Percentiles rank a stretch among this genome's conserved stretches.
Conservation (phyloP, 495 filamentous ascomycete species). For the Neurospora hispaniola region DNA sequence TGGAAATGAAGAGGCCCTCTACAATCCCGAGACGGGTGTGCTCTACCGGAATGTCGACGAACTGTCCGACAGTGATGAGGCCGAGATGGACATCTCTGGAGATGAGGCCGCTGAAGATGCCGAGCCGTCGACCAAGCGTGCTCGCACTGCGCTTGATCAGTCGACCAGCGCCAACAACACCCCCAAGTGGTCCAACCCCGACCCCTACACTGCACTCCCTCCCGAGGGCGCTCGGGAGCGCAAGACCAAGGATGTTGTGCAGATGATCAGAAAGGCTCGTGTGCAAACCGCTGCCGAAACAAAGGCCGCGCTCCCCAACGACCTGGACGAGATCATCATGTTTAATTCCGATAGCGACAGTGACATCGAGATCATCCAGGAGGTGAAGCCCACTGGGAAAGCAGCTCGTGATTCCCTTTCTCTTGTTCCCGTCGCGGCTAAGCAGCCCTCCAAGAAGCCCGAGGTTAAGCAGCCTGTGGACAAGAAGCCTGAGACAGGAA, state of each 20-base stretch:
- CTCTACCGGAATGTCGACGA: constrained; percentile 43
- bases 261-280: constrained; percentile 77
- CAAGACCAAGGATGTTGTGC: constrained; percentile 74
- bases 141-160: constrained; percentile 23
- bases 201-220: constrained; percentile 77
- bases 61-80: constrained; percentile 64
- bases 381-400: background rate
- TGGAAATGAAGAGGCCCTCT: constrained; percentile 25
- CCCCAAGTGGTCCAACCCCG: constrained; percentile 88
- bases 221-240: constrained; percentile 49
- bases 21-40: constrained; percentile 23
- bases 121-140: constrained; percentile 40
- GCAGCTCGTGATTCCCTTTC: background rate
- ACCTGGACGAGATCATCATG: constrained; percentile 70
- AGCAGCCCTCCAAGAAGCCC: background rate
- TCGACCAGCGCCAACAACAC: constrained; percentile 30
- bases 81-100: constrained; percentile 51
- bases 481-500: background rate
- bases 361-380: constrained; percentile 6
- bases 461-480: background rate
- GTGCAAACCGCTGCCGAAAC: constrained; percentile 34
- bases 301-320: constrained; percentile 47
- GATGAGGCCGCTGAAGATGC: constrained; percentile 42
- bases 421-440: background rate
- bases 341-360: constrained; percentile 53